phyloP scores from a whole-genome alignment of 768 basidiomycete genomes.

The Suillus placidus region DNA sequence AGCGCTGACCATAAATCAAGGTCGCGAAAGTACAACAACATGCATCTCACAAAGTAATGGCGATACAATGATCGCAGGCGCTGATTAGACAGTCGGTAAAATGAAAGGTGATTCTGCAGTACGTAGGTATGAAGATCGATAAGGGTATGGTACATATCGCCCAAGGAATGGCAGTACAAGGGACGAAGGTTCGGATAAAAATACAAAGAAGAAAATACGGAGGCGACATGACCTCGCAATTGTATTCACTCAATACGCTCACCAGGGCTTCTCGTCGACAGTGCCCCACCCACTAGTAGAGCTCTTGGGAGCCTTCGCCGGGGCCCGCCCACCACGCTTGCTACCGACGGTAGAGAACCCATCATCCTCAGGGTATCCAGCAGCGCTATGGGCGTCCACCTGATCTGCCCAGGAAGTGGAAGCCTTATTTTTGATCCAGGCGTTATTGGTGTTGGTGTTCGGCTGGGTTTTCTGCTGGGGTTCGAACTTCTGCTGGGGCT shows the following conservation, averaged over 20 bases:
- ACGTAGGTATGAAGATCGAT: background rate
- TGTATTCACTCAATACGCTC: background rate
- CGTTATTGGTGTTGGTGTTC: constrained; percentile 1
- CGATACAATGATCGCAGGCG: background rate
- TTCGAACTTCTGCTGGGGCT: constrained; percentile 16
- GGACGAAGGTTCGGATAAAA: background rate
- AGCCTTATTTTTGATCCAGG: constrained; percentile 2
- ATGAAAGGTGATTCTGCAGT: background rate
- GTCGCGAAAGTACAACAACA: background rate
- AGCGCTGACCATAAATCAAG: background rate
- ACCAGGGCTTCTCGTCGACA: constrained; percentile 27
- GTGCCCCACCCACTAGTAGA: constrained; percentile 32
- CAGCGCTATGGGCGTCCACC: constrained; percentile 22
- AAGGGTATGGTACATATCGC: constrained; percentile 2
- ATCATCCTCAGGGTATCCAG: constrained; percentile 4
- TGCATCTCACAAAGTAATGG: background rate
- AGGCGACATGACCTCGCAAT: too few species aligned
- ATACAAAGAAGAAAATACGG: background rate
- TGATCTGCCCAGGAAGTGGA: constrained; percentile 33
- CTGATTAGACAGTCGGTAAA: background rate
- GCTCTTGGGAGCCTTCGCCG: constrained; percentile 14
- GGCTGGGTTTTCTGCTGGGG: background rate
- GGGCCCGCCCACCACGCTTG: constrained; percentile 17
- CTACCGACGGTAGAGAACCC: constrained; percentile 10
- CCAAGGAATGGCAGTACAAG: background rate